phyloP scores from a whole-genome alignment of 2,329 filamentous ascomycete species.

The Drechslera avenae region DNA sequence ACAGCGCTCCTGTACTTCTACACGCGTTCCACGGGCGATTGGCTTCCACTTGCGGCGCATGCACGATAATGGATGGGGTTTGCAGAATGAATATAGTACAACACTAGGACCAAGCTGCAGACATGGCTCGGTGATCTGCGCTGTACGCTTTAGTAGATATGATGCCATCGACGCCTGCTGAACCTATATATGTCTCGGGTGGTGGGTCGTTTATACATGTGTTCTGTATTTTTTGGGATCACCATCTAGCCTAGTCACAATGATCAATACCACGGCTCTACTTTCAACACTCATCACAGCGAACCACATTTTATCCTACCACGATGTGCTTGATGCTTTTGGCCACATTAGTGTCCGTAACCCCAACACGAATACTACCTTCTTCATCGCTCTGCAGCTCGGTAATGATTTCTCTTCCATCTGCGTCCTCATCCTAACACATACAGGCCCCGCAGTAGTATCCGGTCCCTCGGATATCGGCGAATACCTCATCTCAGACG shows the following conservation, averaged over 20 bases:
- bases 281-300: slow-evolving; percentile 48
- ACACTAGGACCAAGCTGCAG: neutral
- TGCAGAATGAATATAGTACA: neutral
- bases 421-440: neutral
- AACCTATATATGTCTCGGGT: no score
- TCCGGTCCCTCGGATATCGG: slow-evolving; percentile 47
- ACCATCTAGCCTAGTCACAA: neutral
- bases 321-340: slow-evolving; percentile 57
- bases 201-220: no score
- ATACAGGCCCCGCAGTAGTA: slow-evolving; percentile 2
- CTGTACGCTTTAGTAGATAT: slow-evolving; percentile 8
- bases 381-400: slow-evolving; percentile 47
- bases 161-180: neutral
- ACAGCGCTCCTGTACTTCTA: slow-evolving; percentile 1
- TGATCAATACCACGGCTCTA: slow-evolving; percentile 33
- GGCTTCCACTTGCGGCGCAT: neutral
- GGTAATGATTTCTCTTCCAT: slow-evolving; percentile 1
- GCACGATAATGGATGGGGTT: neutral
- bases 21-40: neutral
- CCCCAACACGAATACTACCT: slow-evolving; percentile 49
- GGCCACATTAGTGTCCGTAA: slow-evolving; percentile 60
- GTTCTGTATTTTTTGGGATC: no score
- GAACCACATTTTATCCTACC: slow-evolving; percentile 57
- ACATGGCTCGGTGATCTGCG: slow-evolving; percentile 2
- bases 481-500: slow-evolving; percentile 51